Evolutionary conservation across 1,284 basidiomycete species (phyloP).

Genomic region (Fomitiporia mediterranea): DNA sequence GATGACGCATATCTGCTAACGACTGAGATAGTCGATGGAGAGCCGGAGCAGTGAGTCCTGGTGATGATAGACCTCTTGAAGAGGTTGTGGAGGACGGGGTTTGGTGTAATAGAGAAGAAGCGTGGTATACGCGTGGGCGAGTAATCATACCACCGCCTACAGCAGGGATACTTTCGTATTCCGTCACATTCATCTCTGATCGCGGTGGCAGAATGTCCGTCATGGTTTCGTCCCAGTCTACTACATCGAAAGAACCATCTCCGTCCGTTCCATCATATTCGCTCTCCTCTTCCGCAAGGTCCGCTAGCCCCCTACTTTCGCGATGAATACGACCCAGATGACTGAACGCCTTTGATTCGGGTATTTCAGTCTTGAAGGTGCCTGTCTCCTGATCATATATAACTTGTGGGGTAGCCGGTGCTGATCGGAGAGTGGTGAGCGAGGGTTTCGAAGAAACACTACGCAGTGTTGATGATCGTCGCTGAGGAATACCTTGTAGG

Average conservation of each 20-base stretch:
- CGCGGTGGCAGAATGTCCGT: constrained; percentile 31
- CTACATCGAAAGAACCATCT: constrained; percentile 52
- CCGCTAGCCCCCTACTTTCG: constrained; percentile 66
- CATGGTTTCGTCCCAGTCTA: constrained; percentile 61
- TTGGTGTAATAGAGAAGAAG: constrained; percentile 27
- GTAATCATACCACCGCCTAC: constrained; percentile 63
- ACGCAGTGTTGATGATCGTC: constrained; percentile 5
- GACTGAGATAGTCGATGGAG: constrained; percentile 14
- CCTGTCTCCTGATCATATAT: constrained; percentile 11
- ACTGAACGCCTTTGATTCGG: constrained; percentile 39
- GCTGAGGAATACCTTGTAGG: not conserved
- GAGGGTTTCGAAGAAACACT: constrained; percentile 14
- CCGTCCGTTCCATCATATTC: constrained; percentile 47
- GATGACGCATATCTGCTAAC: constrained; percentile 9
- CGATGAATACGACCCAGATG: constrained; percentile 70
- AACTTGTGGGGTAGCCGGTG: constrained; percentile 4
- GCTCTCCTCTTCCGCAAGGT: constrained; percentile 67
- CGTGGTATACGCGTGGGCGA: constrained; percentile 57
- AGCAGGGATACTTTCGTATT: constrained; percentile 48
- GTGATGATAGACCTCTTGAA: not conserved
- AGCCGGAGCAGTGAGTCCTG: constrained; percentile 26
- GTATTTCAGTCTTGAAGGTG: constrained; percentile 5
- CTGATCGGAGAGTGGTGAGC: constrained; percentile 7
- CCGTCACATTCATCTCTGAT: constrained; percentile 28
- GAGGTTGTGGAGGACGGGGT: not conserved